Evolutionary conservation across 768 basidiomycete genomes (phyloP).

Genomic region (Podaxis sp.): DNA sequence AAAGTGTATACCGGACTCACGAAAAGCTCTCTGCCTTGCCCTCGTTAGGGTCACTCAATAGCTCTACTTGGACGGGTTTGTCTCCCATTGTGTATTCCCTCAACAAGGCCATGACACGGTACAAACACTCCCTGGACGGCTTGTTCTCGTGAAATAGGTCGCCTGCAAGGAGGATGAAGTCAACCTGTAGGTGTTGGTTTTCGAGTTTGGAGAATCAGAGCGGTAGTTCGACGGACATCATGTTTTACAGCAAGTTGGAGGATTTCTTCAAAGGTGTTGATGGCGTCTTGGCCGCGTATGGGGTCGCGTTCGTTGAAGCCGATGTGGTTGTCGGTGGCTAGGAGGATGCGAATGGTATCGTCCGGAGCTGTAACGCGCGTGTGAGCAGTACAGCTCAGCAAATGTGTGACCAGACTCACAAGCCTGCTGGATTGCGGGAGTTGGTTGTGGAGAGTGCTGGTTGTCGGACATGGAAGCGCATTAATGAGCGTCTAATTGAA

Average conservation of each 20-base stretch:
- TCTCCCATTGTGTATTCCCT: slow-evolving; percentile 89
- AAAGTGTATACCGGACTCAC: slow-evolving; percentile 40
- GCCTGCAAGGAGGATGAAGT: slow-evolving; percentile 91
- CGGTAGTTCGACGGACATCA: slow-evolving; percentile 49
- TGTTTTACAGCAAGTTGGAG: slow-evolving; percentile 85
- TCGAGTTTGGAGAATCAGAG: not conserved
- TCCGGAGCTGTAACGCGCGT: slow-evolving; percentile 40
- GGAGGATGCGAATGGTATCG: slow-evolving; percentile 75
- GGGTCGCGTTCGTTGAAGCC: slow-evolving; percentile 95
- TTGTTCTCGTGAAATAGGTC: slow-evolving; percentile 98
- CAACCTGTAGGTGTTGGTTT: slow-evolving; percentile 55
- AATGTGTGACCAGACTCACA: slow-evolving; percentile 16
- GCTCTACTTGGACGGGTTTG: slow-evolving; percentile 84
- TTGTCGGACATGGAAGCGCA: slow-evolving; percentile 18
- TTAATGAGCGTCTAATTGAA: slow-evolving; percentile 7
- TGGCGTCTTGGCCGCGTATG: slow-evolving; percentile 88
- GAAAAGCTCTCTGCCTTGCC: slow-evolving; percentile 82
- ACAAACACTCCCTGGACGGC: slow-evolving; percentile 85
- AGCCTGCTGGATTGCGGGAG: slow-evolving; percentile 17
- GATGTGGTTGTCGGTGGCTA: slow-evolving; percentile 96
- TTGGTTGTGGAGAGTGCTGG: slow-evolving; percentile 16
- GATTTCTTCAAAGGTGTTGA: slow-evolving; percentile 94
- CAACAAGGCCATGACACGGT: slow-evolving; percentile 83
- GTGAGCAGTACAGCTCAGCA: not conserved
- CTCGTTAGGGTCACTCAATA: slow-evolving; percentile 89